Evolutionary conservation across 2,329 filamentous ascomycete species (phyloP), one percentile per base, ranked within the genome.

Genomic region (Apiospora saccharicola): DNA sequence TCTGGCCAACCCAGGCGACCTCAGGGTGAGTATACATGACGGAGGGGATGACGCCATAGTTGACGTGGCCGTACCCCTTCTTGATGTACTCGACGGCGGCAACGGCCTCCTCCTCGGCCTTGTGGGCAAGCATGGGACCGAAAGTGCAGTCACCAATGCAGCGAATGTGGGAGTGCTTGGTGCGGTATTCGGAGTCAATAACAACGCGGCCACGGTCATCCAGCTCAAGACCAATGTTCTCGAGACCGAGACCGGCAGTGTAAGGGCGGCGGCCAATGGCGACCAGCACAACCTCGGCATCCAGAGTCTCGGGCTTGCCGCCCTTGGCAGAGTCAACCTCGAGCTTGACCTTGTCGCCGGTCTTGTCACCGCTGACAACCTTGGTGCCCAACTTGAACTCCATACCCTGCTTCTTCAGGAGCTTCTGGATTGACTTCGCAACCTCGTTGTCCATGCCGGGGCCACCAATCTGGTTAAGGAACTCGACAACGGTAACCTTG

Each of bases 1-100:
- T 98, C 88, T 98, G 95, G 73, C 96, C 96, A 67, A 99, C 96
- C 96, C 96, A 99, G 47, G 96, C 95, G 76, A 98, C 96, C 85
- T 99, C 96, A 46, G 96, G 96, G 87, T 98, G 93, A 14, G 96
- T 98, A 90, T 99, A 99, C 96, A 99, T 99, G 86, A 99, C 96
- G 46, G 94, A 96, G 76, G 96, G 96, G 81, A 99, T 99, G 83
- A 93, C 94, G 80, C 91, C 94, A 86, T 99, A 99, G 92, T 99
- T 99, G 86, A 99, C 96, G 85, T 99, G 96, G 73, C 96, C 96
- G 85, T 97, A 93, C 76, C 95, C 95, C 89, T 98, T 98, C 87
- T 94, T 96, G 85, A 99, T 96, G 88, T 95, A 98, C 86, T 99
- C 96, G 75, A 98, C 89, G 72, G 92, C 96, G 44, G 96, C 96